These are phyloP conservation scores for Lachnellula arida DNA, from an alignment of 2,329 filamentous ascomycete species.

Conservation along the genomic window DNA sequence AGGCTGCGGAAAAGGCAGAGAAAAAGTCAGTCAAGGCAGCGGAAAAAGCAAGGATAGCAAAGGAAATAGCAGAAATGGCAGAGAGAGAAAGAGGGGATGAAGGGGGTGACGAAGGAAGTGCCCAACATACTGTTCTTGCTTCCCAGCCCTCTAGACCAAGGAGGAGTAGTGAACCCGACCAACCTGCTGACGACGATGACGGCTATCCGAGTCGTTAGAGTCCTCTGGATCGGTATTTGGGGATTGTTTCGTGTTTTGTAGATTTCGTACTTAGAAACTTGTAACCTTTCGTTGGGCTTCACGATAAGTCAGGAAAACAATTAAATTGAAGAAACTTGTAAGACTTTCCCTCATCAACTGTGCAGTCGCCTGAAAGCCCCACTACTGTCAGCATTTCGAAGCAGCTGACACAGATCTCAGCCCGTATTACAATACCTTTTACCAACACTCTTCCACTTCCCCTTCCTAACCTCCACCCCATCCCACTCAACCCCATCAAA, in stretches of 20 bases:
- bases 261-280: too few species aligned
- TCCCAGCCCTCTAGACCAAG: too few species aligned
- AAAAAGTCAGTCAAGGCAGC: background rate
- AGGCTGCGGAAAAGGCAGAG: background rate
- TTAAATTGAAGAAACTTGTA: too few species aligned
- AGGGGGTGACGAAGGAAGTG: background rate
- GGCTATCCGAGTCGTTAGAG: too few species aligned
- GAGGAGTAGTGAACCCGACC: too few species aligned
- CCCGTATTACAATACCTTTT: background rate
- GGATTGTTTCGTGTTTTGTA: too few species aligned
- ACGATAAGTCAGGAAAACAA: too few species aligned
- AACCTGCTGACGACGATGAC: too few species aligned
- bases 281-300: too few species aligned
- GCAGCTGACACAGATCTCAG: background rate
- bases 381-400: background rate
- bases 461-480: background rate
- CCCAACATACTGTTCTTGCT: too few species aligned
- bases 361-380: background rate
- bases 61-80: background rate
- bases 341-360: too few species aligned
- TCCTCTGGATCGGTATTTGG: too few species aligned
- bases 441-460: background rate
- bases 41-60: background rate
- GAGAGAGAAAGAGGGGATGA: background rate
- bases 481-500: constrained; percentile 3